Percentiles rank a stretch among this genome's conserved stretches.
These are phyloP conservation scores for Botryotinia narcissicola DNA, from an alignment of 2,329 filamentous ascomycete species.

Conservation along the genomic window DNA sequence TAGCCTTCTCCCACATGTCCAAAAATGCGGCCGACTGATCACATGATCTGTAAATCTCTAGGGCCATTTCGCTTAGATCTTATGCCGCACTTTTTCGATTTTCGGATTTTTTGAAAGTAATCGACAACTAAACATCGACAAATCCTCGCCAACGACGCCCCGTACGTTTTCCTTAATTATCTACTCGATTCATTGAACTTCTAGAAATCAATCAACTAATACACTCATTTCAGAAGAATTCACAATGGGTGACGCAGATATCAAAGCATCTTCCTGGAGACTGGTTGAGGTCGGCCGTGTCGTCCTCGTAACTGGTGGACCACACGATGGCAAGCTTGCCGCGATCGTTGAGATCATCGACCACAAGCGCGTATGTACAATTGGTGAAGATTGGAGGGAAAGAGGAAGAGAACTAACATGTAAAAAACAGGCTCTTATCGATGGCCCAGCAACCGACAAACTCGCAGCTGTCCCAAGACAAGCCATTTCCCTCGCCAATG, in stretches of 20 bases:
- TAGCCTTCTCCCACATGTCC: background rate
- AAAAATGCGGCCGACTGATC: background rate
- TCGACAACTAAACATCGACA: conserved; percentile 32
- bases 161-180: conserved; percentile 34
- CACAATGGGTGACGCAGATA: conserved; percentile 80
- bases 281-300: conserved; percentile 95
- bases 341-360: conserved; percentile 99
- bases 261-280: conserved; percentile 85
- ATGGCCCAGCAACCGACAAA: conserved; percentile 83
- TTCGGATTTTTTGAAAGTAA: conserved; percentile 18
- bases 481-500: conserved; percentile 74
- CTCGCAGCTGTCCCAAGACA: conserved; percentile 83
- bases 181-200: conserved; percentile 15
- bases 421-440: conserved; percentile 79
- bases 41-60: conserved; percentile 24
- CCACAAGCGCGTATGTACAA: conserved; percentile 94
- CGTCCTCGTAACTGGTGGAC: conserved; percentile 79
- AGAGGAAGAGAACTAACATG: conserved; percentile 32
- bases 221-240: conserved; percentile 48
- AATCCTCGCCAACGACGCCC: conserved; percentile 35
- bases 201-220: conserved; percentile 18
- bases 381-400: conserved; percentile 17
- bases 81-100: conserved; percentile 22
- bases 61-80: conserved; percentile 29
- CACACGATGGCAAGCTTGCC: conserved; percentile 83